These are phyloP conservation scores for Acidiella bohemica DNA, from an alignment of 495 filamentous ascomycete genomes.

Conservation along the genomic window DNA sequence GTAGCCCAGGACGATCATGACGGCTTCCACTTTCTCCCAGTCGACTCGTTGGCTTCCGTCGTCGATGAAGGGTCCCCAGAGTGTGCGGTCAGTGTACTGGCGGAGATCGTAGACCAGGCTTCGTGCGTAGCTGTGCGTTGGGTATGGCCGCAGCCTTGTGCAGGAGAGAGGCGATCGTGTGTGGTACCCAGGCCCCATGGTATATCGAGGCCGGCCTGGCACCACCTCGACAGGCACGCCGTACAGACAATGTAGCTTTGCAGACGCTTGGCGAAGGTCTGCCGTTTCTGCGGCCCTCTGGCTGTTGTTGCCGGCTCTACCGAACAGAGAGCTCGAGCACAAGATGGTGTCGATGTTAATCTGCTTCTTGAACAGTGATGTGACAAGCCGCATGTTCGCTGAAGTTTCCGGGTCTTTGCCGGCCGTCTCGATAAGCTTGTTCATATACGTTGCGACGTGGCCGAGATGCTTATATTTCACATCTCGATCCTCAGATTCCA, in stretches of 20 bases:
- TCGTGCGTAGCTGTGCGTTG: conserved; percentile 41
- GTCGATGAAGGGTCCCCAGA: conserved; percentile 50
- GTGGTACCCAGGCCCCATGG: neutral
- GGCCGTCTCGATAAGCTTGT: conserved; percentile 23
- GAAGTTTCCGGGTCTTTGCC: conserved; percentile 13
- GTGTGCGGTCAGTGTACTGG: conserved; percentile 39
- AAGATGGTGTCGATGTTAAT: conserved; percentile 35
- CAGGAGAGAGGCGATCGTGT: conserved; percentile 2
- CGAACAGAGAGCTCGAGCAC: conserved; percentile 40
- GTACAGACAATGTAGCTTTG: conserved; percentile 49
- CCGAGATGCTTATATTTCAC: conserved; percentile 22
- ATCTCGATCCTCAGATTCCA: conserved; percentile 25
- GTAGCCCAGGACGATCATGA: conserved; percentile 44
- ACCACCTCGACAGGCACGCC: conserved; percentile 35
- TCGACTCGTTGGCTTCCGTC: conserved; percentile 42
- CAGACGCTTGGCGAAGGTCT: conserved; percentile 40
- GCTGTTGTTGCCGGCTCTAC: conserved; percentile 27
- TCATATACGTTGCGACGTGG: conserved; percentile 16
- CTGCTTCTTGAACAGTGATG: conserved; percentile 24
- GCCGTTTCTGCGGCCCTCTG: conserved; percentile 14
- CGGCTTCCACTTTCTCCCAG: conserved; percentile 58
- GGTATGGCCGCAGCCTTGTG: conserved; percentile 11
- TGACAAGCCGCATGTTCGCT: conserved; percentile 25
- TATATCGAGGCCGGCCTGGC: conserved; percentile 16
- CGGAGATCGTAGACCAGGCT: conserved; percentile 52